These are phyloP conservation scores for Stachybotrys echinatus DNA, from an alignment of 2,329 filamentous ascomycete genomes.

Conservation along the genomic window DNA sequence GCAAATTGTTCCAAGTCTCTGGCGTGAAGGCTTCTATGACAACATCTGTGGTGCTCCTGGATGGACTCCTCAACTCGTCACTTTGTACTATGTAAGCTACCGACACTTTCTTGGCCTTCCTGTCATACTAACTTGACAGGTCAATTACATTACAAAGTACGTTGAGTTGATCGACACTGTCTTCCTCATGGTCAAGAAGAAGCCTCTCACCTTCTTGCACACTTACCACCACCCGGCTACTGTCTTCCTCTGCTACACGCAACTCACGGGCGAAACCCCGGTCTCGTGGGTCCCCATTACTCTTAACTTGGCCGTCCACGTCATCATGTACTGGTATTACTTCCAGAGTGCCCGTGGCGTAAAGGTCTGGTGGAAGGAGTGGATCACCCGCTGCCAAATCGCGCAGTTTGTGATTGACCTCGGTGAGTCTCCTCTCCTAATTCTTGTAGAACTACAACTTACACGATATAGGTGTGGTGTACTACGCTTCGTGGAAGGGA, in stretches of 20 bases:
- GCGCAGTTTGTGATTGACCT: slow-evolving; percentile 85
- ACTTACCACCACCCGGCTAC: slow-evolving; percentile 90
- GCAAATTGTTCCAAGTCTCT: slow-evolving; percentile 71
- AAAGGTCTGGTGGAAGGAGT: slow-evolving; percentile 93
- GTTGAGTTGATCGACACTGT: slow-evolving; percentile 81
- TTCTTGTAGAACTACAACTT: slow-evolving; percentile 37
- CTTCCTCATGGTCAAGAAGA: slow-evolving; percentile 92
- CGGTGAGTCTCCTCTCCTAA: slow-evolving; percentile 74
- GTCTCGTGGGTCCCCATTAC: slow-evolving; percentile 84
- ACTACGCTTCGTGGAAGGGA: not conserved
- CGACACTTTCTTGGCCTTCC: not conserved
- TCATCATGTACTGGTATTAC: slow-evolving; percentile 98
- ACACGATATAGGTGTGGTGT: slow-evolving; percentile 25
- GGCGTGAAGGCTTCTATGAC: slow-evolving; percentile 69
- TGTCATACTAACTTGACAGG: slow-evolving; percentile 43
- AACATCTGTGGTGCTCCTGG: slow-evolving; percentile 69
- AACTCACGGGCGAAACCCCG: slow-evolving; percentile 75
- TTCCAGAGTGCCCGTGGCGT: slow-evolving; percentile 87
- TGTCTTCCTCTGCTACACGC: slow-evolving; percentile 83
- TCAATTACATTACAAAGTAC: slow-evolving; percentile 90
- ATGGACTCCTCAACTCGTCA: slow-evolving; percentile 78
- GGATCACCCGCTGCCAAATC: slow-evolving; percentile 87
- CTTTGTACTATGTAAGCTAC: slow-evolving; percentile 77
- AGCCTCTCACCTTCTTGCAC: slow-evolving; percentile 88
- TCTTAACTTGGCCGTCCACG: slow-evolving; percentile 79